Conservation (phyloP, 148 eudicot species). For the Camellia japonica region DNA sequence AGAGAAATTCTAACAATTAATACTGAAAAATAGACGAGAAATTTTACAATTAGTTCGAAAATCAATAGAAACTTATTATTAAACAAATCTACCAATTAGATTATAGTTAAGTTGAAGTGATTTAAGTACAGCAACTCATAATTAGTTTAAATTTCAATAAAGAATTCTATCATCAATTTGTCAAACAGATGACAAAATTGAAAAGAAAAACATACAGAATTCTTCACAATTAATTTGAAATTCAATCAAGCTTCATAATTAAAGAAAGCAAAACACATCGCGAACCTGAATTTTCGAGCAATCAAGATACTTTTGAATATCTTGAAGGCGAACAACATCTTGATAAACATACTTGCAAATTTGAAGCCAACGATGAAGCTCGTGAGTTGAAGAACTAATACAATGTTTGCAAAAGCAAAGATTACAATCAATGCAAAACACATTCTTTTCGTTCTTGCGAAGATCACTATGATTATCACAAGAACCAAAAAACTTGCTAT, state of each 20-base stretch:
- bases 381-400: constrained; percentile 15
- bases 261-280: background rate
- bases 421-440: constrained; percentile 43
- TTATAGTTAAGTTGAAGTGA: background rate
- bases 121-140: too few relatives aligned
- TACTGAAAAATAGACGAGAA: background rate
- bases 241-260: background rate
- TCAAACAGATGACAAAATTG: too few relatives aligned
- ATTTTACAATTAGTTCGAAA: background rate
- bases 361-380: constrained; percentile 37
- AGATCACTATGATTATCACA: constrained; percentile 34
- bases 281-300: constrained; percentile 41
- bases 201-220: background rate
- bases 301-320: constrained; percentile 40
- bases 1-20: background rate
- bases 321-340: constrained; percentile 46
- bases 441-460: constrained; percentile 40
- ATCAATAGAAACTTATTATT: background rate
- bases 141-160: too few relatives aligned
- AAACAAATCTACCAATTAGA: background rate
- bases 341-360: constrained; percentile 47
- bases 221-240: background rate
- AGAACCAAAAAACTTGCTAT: constrained; percentile 28
- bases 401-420: constrained; percentile 42
- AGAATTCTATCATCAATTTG: too few relatives aligned